Evolutionary conservation across 169 alveolate species (phyloP), one percentile per base, ranked within the genome.

Genomic region (Amoebophrya sp.): DNA sequence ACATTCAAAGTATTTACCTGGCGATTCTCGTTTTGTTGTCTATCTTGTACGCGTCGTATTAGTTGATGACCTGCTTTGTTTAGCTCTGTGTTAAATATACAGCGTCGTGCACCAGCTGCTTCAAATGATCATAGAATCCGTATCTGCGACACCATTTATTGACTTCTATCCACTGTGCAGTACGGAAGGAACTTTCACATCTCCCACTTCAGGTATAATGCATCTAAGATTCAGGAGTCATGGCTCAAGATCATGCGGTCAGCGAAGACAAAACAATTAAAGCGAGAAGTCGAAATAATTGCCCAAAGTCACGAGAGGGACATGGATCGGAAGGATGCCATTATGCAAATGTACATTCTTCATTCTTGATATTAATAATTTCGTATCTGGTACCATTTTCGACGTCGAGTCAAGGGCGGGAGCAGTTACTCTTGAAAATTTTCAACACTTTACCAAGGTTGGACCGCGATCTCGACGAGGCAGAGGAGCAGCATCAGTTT

Each of bases 181-280:
- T n/a, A n/a, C n/a, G n/a, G n/a, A n/a, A n/a, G n/a, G n/a, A n/a
- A n/a, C n/a, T n/a, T n/a, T n/a, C n/a, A n/a, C n/a, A n/a, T n/a
- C n/a, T n/a, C n/a, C n/a, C 65, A 47, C 65, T 12, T 6, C 65
- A 47, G 18, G 65, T 47, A 90, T 94, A 96, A 96, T 90, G 93
- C 95, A 39, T 95, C 95, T 96, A 96, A 96, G 95, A 93, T 97
- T 78, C 93, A 96, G 90, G 96, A 97, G 89, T 96, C 96, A 91
- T 97, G 99, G 99, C 94, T 98, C 92, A 96, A 95, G 78, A 96
- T 96, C 93, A 97, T 96, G 99, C 95, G 99, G 92, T 96, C 96
- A 33, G 98, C 98, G 33, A 97, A 97, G 93, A 96, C 98, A 29
- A 98, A 97, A 95, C 96, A 96, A 93, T 95, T 97, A 38, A 96